Conservation (phyloP, 768 basidiomycete species). For the Cantharellus cinnabarinus region DNA sequence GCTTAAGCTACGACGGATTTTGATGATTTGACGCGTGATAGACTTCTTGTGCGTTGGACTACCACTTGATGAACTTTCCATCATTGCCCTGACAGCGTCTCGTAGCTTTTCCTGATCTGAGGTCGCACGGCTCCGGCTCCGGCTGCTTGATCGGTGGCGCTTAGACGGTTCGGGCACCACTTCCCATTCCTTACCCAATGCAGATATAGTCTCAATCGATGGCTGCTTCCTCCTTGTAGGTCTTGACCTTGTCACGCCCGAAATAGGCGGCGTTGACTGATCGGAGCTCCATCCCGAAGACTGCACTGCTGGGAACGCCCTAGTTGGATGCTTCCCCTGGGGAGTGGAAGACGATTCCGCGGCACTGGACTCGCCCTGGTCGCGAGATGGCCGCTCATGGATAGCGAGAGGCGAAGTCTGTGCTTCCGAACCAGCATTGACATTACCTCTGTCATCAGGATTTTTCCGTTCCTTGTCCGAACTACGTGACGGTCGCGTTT, state of each 20-base stretch:
- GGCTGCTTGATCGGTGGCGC: neutral
- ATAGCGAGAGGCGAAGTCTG: neutral
- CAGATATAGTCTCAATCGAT: neutral
- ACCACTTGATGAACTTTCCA: neutral
- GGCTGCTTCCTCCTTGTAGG: neutral
- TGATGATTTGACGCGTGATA: neutral
- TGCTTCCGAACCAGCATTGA: no score
- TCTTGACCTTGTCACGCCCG: no score
- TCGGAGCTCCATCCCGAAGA: neutral
- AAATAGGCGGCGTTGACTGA: neutral
- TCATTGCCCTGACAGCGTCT: neutral
- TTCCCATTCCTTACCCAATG: neutral
- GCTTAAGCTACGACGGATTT: neutral
- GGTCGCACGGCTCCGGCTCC: neutral
- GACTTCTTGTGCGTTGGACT: neutral
- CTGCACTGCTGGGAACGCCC: no score
- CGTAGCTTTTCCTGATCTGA: neutral
- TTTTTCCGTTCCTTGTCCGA: no score
- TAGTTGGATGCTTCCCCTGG: neutral
- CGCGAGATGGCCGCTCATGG: neutral
- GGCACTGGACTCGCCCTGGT: neutral
- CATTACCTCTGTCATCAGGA: no score
- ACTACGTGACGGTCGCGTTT: no score
- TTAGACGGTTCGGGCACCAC: neutral
- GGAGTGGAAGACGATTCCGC: neutral